Conservation (phyloP, 2,329 filamentous ascomycete species). For the Huntiella moniliformis region DNA sequence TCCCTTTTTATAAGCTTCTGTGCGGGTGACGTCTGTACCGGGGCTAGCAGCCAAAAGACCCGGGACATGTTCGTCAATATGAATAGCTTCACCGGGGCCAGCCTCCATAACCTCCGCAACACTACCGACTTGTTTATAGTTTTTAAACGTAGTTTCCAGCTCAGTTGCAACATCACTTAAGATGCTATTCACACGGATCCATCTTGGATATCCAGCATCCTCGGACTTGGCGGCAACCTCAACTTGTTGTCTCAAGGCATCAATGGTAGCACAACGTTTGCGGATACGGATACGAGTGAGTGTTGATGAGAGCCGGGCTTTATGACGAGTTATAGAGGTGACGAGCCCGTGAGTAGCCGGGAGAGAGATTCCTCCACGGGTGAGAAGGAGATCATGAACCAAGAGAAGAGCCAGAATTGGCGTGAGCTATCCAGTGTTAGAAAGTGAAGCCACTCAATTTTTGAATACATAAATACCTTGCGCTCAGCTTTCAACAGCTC, state of each 20-base stretch:
- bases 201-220: constrained; percentile 54
- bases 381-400: constrained; percentile 67
- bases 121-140: constrained; percentile 35
- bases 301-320: constrained; percentile 61
- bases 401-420: constrained; percentile 66
- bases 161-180: constrained; percentile 53
- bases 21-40: constrained; percentile 51
- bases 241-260: constrained; percentile 42
- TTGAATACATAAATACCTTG: constrained; percentile 40
- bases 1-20: constrained; percentile 54
- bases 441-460: not conserved
- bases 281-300: constrained; percentile 63
- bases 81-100: constrained; percentile 23
- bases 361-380: constrained; percentile 66
- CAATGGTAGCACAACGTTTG: constrained; percentile 48
- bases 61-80: constrained; percentile 65
- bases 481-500: constrained; percentile 61
- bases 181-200: constrained; percentile 75
- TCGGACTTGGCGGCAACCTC: constrained; percentile 30
- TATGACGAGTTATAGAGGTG: constrained; percentile 59
- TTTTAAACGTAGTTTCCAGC: constrained; percentile 53
- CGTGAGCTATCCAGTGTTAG: constrained; percentile 41
- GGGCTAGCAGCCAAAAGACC: constrained; percentile 65
- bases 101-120: constrained; percentile 36
- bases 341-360: constrained; percentile 63